Evolutionary conservation across 306 rosid species (phyloP), one percentile per base, ranked within the genome.

Genomic region (Lagenaria siceraria): DNA sequence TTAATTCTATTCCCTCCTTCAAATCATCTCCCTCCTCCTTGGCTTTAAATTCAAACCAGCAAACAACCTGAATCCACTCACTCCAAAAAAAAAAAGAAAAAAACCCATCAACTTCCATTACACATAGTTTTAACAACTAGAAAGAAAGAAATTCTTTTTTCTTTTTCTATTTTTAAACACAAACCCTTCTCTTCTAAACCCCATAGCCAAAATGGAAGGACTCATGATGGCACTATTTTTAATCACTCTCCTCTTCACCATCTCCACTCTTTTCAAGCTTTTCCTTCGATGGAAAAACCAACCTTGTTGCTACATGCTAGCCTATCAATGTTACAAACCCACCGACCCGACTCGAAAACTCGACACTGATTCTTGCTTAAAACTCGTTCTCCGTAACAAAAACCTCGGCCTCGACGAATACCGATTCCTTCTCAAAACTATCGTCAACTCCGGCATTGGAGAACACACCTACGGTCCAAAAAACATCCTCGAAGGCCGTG

Each of bases 391-490:
- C 8, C 59, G 92, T 18, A 93, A 93, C 92, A 81, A 22, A 51
- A 88, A 85, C 27, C 83, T 91, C 19, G 87, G 89, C 24, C 29
- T 91, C 36, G 96, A 93, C 43, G 96, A 89, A 38, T 84, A 33
- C 61, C 78, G 93, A 21, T 87, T 87, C 22, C 88, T 93, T 21
- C 79, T 93, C 0, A 89, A 93, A 78, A 88, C 98, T 75, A 88
- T 89, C 0, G 84, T 87, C 15, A 89, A 83, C 46, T 93, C 98
- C 0, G 97, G 97, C 15, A 84, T 93, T 2, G 98, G 97, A 0
- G 98, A 93, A 68, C 82, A 76, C 82, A 91, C 98, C 5, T 87
- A 87, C 56, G 83, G 89, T 71, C 98, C 98, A 2, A 80, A 81
- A 75, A 89, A 52, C 21, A 86, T 91, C 22, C 77, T 91, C 0